Evolutionary conservation across 805 yeast species (phyloP).

Genomic region (Kazachstania kunashirensis): DNA sequence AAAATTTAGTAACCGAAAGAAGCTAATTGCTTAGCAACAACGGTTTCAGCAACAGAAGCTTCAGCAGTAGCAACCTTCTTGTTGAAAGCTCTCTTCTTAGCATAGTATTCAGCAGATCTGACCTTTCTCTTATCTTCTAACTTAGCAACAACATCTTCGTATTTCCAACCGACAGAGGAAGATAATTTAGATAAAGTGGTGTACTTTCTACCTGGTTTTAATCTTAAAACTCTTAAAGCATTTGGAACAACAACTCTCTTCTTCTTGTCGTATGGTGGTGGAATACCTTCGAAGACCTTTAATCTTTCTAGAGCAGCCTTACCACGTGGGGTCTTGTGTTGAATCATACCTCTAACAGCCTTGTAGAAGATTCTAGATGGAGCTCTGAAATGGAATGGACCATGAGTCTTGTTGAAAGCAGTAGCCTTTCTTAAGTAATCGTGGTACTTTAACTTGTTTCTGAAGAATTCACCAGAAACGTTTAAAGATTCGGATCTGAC

Average conservation of each 20-base stretch:
- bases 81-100: constrained; percentile 93
- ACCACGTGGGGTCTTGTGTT: constrained; percentile 99
- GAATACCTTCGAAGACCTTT: constrained; percentile 99
- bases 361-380: constrained; percentile 99
- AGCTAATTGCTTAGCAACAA: constrained; percentile 88
- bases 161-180: constrained; percentile 98
- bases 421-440: constrained; percentile 99
- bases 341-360: constrained; percentile 98
- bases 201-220: constrained; percentile 99
- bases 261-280: constrained; percentile 99
- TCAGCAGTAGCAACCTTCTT: constrained; percentile 85
- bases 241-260: constrained; percentile 99
- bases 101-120: constrained; percentile 97
- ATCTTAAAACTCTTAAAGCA: constrained; percentile 97
- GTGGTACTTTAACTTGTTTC: constrained; percentile 99
- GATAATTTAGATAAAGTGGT: constrained; percentile 96
- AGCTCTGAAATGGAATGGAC: constrained; percentile 99
- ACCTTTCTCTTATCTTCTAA: constrained; percentile 99
- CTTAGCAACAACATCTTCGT: constrained; percentile 94
- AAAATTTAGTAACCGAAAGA: constrained; percentile 85
- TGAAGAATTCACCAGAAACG: constrained; percentile 99
- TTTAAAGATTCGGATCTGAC: constrained; percentile 97
- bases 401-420: constrained; percentile 96
- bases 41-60: constrained; percentile 80
- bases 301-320: constrained; percentile 99